phyloP scores from a whole-genome alignment of 176 grass and related monocot species.

The Avena atlantica region DNA sequence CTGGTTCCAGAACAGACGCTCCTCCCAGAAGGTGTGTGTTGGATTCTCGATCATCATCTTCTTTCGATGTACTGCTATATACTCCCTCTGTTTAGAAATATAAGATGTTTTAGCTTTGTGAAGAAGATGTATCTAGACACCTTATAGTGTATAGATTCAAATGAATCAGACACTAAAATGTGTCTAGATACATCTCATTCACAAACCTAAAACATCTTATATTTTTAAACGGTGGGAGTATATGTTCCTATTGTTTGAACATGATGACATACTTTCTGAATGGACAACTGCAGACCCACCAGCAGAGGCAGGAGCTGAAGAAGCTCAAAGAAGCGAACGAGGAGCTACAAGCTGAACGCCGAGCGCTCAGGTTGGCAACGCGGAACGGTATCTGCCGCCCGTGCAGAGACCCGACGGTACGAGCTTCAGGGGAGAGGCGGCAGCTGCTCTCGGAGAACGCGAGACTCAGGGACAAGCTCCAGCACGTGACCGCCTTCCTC shows the following conservation, averaged over 20 bases:
- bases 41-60: too few relatives aligned
- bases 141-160: too few relatives aligned
- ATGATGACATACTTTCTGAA: not conserved
- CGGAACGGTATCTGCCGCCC: not conserved
- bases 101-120: too few relatives aligned
- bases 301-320: not conserved
- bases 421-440: not conserved
- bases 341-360: not conserved
- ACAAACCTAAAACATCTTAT: too few relatives aligned
- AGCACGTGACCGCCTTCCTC: not conserved
- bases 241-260: too few relatives aligned
- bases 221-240: too few relatives aligned
- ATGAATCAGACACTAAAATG: too few relatives aligned
- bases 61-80: too few relatives aligned
- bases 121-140: too few relatives aligned
- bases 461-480: not conserved
- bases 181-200: too few relatives aligned
- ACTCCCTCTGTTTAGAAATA: too few relatives aligned
- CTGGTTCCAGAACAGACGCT: constrained; percentile 52
- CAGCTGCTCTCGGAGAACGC: constrained; percentile 17
- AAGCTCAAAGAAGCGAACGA: not conserved
- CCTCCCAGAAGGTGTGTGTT: not conserved
- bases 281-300: not conserved
- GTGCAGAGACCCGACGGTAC: not conserved
- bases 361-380: not conserved